Evolutionary conservation across 192 early-diverging fungal genomes (phyloP), one percentile per base, ranked within the genome.

Genomic region (Entomortierella lignicola): DNA sequence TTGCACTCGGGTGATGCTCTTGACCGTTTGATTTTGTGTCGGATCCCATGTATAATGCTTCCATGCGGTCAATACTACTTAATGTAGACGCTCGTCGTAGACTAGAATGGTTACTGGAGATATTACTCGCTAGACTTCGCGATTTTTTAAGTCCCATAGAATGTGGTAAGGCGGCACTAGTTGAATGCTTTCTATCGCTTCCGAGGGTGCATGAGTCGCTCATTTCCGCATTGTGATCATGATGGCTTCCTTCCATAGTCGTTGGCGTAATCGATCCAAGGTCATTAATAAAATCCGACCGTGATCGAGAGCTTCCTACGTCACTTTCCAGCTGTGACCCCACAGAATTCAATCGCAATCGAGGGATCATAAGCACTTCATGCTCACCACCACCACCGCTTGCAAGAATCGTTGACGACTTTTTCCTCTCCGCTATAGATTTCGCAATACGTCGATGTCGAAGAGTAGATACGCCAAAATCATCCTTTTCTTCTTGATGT

Each of bases 241-340:
- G 32, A 8, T 26, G 37, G 2, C 42, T 43, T 10, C 13, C 47
- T 62, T 4, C 32, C 10, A 50, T 34, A 37, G 54, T 31, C n/a
- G n/a, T n/a, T 55, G 57, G 37, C 10, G 74, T 34, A 6, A n/a
- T 39, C 6, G 74, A 64, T 29, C 68, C 75, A 17, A 79, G 57
- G 42, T 79, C 68, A 17, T 56, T 60, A 17, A 79, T 79, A 39
- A 58, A 65, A 65, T 79, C 75, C 4, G 58, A 61, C 42, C 50
- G 43, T 18, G 31, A 29, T 32, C 57, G 37, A 10, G 55, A 41
- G 37, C 37, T 29, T 27, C 39, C 47, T 32, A 37, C 66, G 43
- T 44, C 50, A 17, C 30, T 48, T 2, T 66, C 61, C 6, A 20
- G 8, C 8, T 13, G 17, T 44, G 21, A 31, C 17, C 12, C 27